A percentile compares a stretch with the other conserved stretches of the same genome.
phyloP scores from a whole-genome alignment of 495 filamentous ascomycete species.

The Aspergillus sparsus region DNA sequence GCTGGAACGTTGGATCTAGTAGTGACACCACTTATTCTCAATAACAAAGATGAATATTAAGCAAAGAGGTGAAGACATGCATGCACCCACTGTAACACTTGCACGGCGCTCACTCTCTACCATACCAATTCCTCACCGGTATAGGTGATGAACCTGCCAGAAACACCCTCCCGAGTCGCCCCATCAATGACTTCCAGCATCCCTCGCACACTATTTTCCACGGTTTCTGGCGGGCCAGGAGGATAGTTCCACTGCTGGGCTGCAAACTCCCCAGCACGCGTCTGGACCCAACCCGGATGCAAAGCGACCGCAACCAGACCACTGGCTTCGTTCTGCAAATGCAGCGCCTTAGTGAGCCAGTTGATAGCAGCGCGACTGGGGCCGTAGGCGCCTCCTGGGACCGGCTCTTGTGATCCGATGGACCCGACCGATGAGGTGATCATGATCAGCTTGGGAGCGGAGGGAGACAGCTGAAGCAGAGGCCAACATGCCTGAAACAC shows the following conservation, averaged over 20 bases:
- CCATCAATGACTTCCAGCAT: slow-evolving; percentile 37
- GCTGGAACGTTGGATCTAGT: too few species aligned
- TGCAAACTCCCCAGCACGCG: slow-evolving; percentile 21
- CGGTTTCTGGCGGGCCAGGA: slow-evolving; percentile 26
- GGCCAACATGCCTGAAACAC: slow-evolving; percentile 44
- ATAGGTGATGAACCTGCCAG: slow-evolving; percentile 9
- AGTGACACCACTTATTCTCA: too few species aligned
- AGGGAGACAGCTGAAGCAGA: slow-evolving; percentile 30
- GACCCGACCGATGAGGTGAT: slow-evolving; percentile 29
- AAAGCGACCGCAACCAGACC: slow-evolving; percentile 32
- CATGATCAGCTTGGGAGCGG: slow-evolving; percentile 33
- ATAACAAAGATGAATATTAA: too few species aligned
- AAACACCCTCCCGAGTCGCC: slow-evolving; percentile 8
- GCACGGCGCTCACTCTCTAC: not conserved
- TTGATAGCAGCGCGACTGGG: slow-evolving; percentile 34
- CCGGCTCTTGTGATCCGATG: slow-evolving; percentile 19
- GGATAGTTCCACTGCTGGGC: not conserved
- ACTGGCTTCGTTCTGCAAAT: slow-evolving; percentile 38
- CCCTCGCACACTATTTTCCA: slow-evolving; percentile 25
- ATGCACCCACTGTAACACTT: too few species aligned
- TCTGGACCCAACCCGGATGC: slow-evolving; percentile 26
- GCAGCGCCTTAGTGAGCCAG: slow-evolving; percentile 31
- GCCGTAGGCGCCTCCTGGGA: slow-evolving; percentile 39
- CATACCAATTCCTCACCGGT: slow-evolving; percentile 5
- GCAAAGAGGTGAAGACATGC: too few species aligned